Base-by-base conservation (phyloP, 2,329 filamentous ascomycete species). In the Fusarium decemcellulare region DNA sequence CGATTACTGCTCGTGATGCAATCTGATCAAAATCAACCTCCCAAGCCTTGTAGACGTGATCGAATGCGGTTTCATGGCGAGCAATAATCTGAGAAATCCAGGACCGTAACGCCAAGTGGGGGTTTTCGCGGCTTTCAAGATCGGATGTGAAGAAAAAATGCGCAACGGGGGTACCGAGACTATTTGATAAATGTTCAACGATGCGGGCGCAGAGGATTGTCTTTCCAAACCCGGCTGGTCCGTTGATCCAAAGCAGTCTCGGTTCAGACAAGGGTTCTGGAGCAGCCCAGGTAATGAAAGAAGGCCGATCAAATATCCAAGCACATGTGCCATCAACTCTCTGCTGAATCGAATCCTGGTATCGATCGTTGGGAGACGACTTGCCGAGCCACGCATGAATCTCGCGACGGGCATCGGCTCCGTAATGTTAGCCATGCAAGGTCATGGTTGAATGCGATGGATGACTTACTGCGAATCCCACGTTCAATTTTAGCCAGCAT, bases 91-190 rank as follows among this genome's bases (percentile, higher is more conserved):
- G 73, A 0, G 67, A 60, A 1, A 79, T 60, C 80, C 78, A 82
- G 0, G 74, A 77, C 8, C 77, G 59, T 3, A 79, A 16, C 0
- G 74, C 72, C 4, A 61, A 5, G 6, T 66, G 79, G 3, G 74
- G 74, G n/a, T 77, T 68, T 0, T 65, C 58, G 9, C 70, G 72
- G 34, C 70, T 74, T 18, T 71, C 67, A 29, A 57, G 43, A 2
- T 76, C 72, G 0, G 76, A 76, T 0, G 77, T 78, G n/a, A 79
- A 74, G 43, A 81, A 81, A 63, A 78, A 81, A 43, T 78, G 68
- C 0, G 70, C 72, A 0, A 77, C 36, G 0, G 72, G 70, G 0
- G 46, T 46, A 0, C 60, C 7, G 0, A 59, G 37, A 0, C 15
- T 47, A 0, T 40, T 8, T 0, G 53, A 47, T 0, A 81, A 14